Evolutionary conservation across 2,329 filamentous ascomycete species (phyloP).

Genomic region (Pleurostoma richardsiae): DNA sequence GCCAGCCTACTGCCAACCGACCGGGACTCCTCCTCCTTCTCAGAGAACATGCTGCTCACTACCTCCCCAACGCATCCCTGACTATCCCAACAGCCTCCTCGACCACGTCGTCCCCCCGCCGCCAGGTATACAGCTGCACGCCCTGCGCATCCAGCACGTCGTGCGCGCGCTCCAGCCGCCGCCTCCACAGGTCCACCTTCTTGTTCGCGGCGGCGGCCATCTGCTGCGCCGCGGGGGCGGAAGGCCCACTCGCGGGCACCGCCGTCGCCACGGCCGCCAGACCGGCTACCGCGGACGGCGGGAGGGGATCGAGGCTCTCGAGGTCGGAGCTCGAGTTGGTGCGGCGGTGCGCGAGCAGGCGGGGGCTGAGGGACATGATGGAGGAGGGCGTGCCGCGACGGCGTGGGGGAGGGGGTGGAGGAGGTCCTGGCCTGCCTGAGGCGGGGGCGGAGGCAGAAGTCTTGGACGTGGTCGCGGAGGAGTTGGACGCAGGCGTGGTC

Average conservation of each 20-base stretch:
- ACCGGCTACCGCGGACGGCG: conserved; percentile 7
- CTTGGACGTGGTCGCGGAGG: conserved; percentile 4
- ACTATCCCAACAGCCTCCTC: conserved; percentile 62
- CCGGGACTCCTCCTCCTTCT: too few relatives aligned
- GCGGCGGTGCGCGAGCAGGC: conserved; percentile 20
- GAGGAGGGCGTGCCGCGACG: conserved; percentile 35
- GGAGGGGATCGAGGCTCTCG: conserved; percentile 31
- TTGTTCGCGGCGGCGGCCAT: conserved; percentile 42
- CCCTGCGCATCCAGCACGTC: conserved; percentile 55
- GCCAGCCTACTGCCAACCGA: too few relatives aligned
- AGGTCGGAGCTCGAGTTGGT: conserved; percentile 29
- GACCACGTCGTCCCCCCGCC: conserved; percentile 64
- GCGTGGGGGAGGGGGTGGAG: conserved; percentile 43
- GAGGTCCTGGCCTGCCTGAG: conserved; percentile 13
- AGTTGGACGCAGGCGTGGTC: conserved; percentile 7
- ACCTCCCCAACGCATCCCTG: conserved; percentile 38
- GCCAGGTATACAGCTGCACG: conserved; percentile 69
- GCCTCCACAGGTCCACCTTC: conserved; percentile 68
- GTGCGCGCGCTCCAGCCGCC: conserved; percentile 62
- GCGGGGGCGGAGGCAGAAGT: conserved; percentile 3
- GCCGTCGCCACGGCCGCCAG: background rate
- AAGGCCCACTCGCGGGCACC: background rate
- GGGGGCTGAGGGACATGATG: conserved; percentile 24
- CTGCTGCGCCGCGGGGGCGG: conserved; percentile 5
- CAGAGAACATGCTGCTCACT: too few relatives aligned